phyloP scores from a whole-genome alignment of 768 basidiomycete species.

The Boletus rubescentipes region DNA sequence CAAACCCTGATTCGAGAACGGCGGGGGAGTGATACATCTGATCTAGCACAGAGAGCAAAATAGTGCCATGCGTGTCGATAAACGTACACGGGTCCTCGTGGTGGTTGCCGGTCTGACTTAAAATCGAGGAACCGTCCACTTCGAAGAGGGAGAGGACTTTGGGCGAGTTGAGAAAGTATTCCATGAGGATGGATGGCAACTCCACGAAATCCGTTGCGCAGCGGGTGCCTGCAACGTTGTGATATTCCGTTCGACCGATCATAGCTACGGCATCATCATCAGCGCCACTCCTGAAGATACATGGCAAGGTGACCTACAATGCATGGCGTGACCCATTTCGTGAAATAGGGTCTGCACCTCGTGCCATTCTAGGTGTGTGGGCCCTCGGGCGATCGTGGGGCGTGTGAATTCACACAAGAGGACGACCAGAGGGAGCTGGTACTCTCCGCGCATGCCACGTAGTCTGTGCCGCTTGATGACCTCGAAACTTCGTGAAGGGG shows the following conservation, averaged over 20 bases:
- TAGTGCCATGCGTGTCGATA: conserved; percentile 90
- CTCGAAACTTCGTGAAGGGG: conserved; percentile 62
- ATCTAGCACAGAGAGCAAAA: conserved; percentile 85
- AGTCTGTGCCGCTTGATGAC: conserved; percentile 57
- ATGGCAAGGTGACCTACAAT: conserved; percentile 66
- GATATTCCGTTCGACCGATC: conserved; percentile 96
- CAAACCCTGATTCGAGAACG: conserved; percentile 55
- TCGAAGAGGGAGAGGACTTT: conserved; percentile 80
- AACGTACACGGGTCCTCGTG: conserved; percentile 74
- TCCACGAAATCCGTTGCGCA: conserved; percentile 99
- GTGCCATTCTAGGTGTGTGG: conserved; percentile 83
- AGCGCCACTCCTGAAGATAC: conserved; percentile 1
- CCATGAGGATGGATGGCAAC: conserved; percentile 97
- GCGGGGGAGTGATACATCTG: conserved; percentile 84
- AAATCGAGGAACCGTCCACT: conserved; percentile 43
- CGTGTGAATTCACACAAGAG: conserved; percentile 83
- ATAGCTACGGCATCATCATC: conserved; percentile 60
- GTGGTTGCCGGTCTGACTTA: conserved; percentile 56
- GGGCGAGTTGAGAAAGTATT: conserved; percentile 90
- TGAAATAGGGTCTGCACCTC: conserved; percentile 95
- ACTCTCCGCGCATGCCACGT: conserved; percentile 64
- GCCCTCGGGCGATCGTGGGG: conserved; percentile 57
- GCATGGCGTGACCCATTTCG: conserved; percentile 99
- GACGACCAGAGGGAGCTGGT: conserved; percentile 90
- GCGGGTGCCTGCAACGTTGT: conserved; percentile 96